Base-by-base conservation (phyloP, 257 asterid species). In the Haberlea rhodopensis region DNA sequence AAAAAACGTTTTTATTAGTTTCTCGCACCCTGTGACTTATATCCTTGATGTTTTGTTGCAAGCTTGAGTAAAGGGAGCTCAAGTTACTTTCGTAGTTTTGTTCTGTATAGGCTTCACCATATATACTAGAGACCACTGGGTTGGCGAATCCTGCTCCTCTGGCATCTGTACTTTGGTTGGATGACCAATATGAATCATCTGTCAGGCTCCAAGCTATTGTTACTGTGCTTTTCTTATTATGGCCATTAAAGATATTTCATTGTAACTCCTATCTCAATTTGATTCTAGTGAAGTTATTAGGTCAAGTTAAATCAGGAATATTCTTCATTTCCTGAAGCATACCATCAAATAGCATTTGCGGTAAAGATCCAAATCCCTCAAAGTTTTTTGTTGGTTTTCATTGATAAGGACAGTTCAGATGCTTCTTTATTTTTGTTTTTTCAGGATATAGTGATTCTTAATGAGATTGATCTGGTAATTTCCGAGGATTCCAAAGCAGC, bases 151-250 rank as follows among this genome's bases (percentile, higher is more conserved):
- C 99, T 71, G 99, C 99, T 67, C 97, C 99, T 63, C 89, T 92
- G 62, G 97, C 97, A 72, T 92, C 99, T 26, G 88, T 92, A 74
- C 97, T 92, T 72, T 92, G 99, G 99, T 81, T 92, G 85, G 99
- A 92, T 80, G 97, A 92, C 78, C 96, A 89, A 77, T 81, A 87
- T 72, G 97, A 92, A 69, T 84, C 98, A 68, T 86, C 77, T 67
- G 90, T 89, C 53, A 80, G 85, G 71, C 97, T 92, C 52, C 96
- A 92, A 76, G 89, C 95, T 13, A 85, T 92, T 62, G 84, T 92
- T 71, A 92, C 99, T 5, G 99, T 92, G 78, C 78, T 95, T 54
- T 76, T 72, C 56, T 53, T 70, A 5, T 55, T 66, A 25, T 52
- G 69, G 62, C 67, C 31, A 52, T 68, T 56, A 57, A 57, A 57